phyloP scores from a whole-genome alignment of 345 rosid species.

The Moricandia moricandioides region DNA sequence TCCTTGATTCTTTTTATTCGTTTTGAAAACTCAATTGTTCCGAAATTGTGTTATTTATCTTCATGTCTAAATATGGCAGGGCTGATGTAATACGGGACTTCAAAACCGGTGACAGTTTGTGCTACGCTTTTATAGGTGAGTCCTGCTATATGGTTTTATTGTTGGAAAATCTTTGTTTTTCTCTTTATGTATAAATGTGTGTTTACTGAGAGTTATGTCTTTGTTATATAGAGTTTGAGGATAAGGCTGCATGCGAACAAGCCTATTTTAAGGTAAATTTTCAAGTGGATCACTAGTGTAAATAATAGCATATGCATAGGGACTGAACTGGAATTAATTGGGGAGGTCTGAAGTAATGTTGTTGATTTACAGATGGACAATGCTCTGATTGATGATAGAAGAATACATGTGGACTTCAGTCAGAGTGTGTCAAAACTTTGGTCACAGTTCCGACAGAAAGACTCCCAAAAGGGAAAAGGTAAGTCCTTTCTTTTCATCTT shows the following conservation, averaged over 20 bases:
- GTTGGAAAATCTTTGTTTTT: neutral
- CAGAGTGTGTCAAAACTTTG: slow-evolving; percentile 92
- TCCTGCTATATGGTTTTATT: slow-evolving; percentile 8
- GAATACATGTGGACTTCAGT: slow-evolving; percentile 96
- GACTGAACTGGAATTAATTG: slow-evolving; percentile 6
- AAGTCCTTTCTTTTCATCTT: neutral
- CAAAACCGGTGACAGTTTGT: slow-evolving; percentile 96
- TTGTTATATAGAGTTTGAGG: slow-evolving; percentile 75
- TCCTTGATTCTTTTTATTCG: neutral
- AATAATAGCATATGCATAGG: neutral
- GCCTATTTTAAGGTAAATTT: slow-evolving; percentile 72
- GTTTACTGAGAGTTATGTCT: slow-evolving; percentile 6
- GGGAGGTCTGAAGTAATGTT: slow-evolving; percentile 6
- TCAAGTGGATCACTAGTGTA: neutral
- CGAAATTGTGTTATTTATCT: slow-evolving; percentile 9
- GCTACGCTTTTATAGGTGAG: slow-evolving; percentile 94
- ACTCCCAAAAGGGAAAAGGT: slow-evolving; percentile 56
- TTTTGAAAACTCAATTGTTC: neutral
- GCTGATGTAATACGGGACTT: slow-evolving; percentile 88
- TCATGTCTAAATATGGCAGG: slow-evolving; percentile 45
- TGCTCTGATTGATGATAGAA: slow-evolving; percentile 94
- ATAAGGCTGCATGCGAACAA: slow-evolving; percentile 70
- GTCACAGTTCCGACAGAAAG: slow-evolving; percentile 71
- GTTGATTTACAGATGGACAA: slow-evolving; percentile 76
- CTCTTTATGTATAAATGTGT: neutral